These are phyloP conservation scores for Mesembryanthemum crystallinum DNA, from an alignment of 148 eudicot species.

Conservation along the genomic window DNA sequence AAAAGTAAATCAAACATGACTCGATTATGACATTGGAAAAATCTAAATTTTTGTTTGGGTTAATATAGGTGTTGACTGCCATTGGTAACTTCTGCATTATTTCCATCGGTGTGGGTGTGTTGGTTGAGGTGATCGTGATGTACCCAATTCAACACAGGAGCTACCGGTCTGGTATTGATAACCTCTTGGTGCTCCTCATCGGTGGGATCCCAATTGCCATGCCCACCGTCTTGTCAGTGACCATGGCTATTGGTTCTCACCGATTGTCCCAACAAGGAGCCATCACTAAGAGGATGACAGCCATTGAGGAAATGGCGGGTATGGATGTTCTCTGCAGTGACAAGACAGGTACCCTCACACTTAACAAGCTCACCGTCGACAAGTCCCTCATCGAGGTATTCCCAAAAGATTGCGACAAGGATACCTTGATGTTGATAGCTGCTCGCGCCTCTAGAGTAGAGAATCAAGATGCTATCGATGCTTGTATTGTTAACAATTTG, in stretches of 20 bases:
- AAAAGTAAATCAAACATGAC: too few relatives aligned
- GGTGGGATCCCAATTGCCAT: constrained; percentile 90
- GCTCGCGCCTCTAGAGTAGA: constrained; percentile 79
- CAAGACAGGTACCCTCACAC: constrained; percentile 82
- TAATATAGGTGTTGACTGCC: constrained; percentile 58
- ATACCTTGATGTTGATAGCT: constrained; percentile 46
- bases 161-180: constrained; percentile 74
- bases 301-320: constrained; percentile 90
- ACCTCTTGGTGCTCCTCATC: constrained; percentile 72
- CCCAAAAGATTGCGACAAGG: constrained; percentile 42
- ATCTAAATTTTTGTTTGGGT: too few relatives aligned
- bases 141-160: constrained; percentile 55
- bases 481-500: constrained; percentile 67
- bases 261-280: constrained; percentile 75
- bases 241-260: constrained; percentile 87
- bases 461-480: constrained; percentile 83
- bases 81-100: constrained; percentile 83
- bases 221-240: constrained; percentile 82
- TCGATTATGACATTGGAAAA: too few relatives aligned
- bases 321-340: constrained; percentile 92
- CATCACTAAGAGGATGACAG: constrained; percentile 87
- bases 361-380: constrained; percentile 76
- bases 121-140: constrained; percentile 69
- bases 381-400: constrained; percentile 65
- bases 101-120: constrained; percentile 58